Evolutionary conservation across 106 monocot genomes (phyloP).

Genomic region (Iris macrosiphon): DNA sequence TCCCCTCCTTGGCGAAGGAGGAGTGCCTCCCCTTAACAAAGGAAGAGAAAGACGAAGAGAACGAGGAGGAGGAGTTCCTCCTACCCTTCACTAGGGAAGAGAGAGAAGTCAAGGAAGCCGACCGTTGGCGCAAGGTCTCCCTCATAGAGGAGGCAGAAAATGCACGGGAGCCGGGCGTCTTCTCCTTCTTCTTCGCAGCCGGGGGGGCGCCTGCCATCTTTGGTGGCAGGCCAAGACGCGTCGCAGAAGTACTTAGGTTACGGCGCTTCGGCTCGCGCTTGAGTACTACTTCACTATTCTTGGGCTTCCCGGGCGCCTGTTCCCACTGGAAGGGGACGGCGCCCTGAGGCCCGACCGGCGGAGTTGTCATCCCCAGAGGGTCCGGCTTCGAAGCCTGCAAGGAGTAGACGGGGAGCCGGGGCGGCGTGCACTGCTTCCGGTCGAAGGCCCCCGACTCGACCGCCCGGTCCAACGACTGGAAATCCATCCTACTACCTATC

Average conservation of each 20-base stretch:
- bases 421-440: conserved; percentile 2
- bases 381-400: neutral
- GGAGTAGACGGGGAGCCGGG: neutral
- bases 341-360: conserved; percentile 5
- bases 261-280: too few relatives aligned
- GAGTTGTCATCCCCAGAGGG: neutral
- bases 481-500: too few relatives aligned
- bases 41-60: too few relatives aligned
- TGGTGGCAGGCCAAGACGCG: neutral
- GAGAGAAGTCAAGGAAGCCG: neutral
- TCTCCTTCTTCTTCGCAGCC: neutral
- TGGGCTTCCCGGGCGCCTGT: conserved; percentile 12
- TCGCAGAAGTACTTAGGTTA: neutral
- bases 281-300: neutral
- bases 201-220: neutral
- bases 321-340: conserved; percentile 13
- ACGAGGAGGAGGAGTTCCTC: too few relatives aligned
- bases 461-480: too few relatives aligned
- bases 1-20: neutral
- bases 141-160: neutral
- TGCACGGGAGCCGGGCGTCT: neutral
- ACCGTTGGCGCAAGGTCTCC: neutral
- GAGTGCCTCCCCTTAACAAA: neutral
- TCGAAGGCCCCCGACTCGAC: too few relatives aligned
- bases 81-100: too few relatives aligned